Evolutionary conservation across 2,329 filamentous ascomycete species (phyloP).

Genomic region (Hymenoscyphus salicellus): DNA sequence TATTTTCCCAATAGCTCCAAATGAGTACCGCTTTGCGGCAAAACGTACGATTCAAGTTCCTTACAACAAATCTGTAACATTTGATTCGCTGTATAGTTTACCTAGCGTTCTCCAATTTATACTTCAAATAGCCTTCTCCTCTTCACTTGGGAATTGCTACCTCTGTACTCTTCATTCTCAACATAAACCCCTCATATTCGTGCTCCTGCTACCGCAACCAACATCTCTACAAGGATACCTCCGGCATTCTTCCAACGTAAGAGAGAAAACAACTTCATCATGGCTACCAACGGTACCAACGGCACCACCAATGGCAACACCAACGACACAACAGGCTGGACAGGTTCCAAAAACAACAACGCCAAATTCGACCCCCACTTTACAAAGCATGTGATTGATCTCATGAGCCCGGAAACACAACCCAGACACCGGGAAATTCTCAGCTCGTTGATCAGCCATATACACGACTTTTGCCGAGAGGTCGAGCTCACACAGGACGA

Average conservation of each 20-base stretch:
- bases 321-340: conserved; percentile 15
- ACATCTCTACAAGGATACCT: background rate
- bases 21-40: background rate
- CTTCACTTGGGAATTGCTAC: background rate
- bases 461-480: conserved; percentile 77
- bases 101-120: background rate
- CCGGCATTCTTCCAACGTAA: background rate
- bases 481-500: conserved; percentile 74
- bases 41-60: background rate
- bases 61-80: background rate
- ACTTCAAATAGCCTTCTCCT: background rate
- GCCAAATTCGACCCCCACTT: conserved; percentile 68
- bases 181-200: background rate
- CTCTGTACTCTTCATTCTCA: background rate
- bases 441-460: conserved; percentile 62
- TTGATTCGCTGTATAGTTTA: background rate
- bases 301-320: background rate
- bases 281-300: conserved; percentile 1
- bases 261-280: background rate
- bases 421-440: conserved; percentile 64
- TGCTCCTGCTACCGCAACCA: background rate
- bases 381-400: conserved; percentile 69
- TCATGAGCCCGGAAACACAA: conserved; percentile 67
- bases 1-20: background rate
- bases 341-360: background rate